Conservation (phyloP, 805 yeast genomes). For the Saccharomycopsis babjevae region DNA sequence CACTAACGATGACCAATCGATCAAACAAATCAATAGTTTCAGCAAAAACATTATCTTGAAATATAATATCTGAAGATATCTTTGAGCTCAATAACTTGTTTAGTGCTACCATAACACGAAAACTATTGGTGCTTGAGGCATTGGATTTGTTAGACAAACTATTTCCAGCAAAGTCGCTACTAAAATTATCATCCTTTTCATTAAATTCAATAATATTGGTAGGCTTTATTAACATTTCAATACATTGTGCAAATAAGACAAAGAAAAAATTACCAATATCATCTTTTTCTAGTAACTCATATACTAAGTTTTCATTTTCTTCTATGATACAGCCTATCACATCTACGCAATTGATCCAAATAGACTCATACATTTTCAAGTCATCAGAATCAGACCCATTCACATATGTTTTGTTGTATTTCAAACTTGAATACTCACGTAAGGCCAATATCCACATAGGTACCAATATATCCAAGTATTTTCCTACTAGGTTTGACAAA, state of each 20-base stretch:
- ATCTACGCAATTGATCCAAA: conserved; percentile 71
- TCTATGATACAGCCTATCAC: conserved; percentile 62
- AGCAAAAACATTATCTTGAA: conserved; percentile 56
- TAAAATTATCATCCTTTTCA: neutral
- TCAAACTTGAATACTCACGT: conserved; percentile 61
- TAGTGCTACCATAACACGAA: conserved; percentile 39
- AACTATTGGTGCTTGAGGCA: conserved; percentile 21
- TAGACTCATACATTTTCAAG: conserved; percentile 34
- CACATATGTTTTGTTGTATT: conserved; percentile 29
- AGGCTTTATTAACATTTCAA: conserved; percentile 55
- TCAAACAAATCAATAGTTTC: conserved; percentile 74
- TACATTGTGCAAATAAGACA: conserved; percentile 73
- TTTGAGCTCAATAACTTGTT: conserved; percentile 45
- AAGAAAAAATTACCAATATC: conserved; percentile 62
- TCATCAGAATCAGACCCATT: conserved; percentile 24
- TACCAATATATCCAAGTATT: conserved; percentile 48
- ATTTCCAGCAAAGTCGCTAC: neutral
- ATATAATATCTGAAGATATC: conserved; percentile 47
- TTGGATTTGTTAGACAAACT: conserved; percentile 7
- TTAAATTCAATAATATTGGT: conserved; percentile 18
- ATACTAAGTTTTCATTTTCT: conserved; percentile 35
- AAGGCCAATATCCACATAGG: conserved; percentile 75
- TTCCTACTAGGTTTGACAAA: conserved; percentile 39
- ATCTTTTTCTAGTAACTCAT: conserved; percentile 37
- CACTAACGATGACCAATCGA: conserved; percentile 51